A percentile compares a stretch with the other conserved stretches of the same genome.
Conservation (phyloP, 768 basidiomycete genomes). For the Cyathus striatus region DNA sequence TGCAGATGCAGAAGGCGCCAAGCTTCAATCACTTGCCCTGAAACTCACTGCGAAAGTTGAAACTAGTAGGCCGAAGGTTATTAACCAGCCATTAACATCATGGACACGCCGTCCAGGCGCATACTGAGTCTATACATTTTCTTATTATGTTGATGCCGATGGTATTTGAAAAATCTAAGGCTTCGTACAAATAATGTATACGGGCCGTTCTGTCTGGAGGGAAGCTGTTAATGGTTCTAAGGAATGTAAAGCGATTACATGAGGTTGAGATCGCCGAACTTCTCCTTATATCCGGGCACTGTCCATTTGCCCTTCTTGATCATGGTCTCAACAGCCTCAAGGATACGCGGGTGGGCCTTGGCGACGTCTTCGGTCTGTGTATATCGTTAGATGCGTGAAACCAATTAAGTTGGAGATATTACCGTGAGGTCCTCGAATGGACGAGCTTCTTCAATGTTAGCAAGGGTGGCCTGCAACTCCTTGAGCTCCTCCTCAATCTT, state of each 20-base stretch:
- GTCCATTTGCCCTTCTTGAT: conserved; percentile 98
- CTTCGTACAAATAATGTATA: neutral
- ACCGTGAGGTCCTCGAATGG: conserved; percentile 97
- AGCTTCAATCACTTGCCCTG: conserved; percentile 31
- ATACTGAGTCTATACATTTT: conserved; percentile 10
- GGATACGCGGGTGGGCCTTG: conserved; percentile 88
- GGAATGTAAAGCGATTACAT: conserved; percentile 47
- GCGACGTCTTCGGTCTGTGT: conserved; percentile 82
- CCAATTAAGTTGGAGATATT: conserved; percentile 22
- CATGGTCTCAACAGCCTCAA: conserved; percentile 90
- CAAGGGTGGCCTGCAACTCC: conserved; percentile 87
- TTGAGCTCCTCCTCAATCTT: conserved; percentile 91
- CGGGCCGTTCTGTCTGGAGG: neutral
- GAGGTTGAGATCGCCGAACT: conserved; percentile 91
- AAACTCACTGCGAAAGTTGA: conserved; percentile 31
- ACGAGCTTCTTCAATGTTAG: conserved; percentile 95
- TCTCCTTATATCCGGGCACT: conserved; percentile 96
- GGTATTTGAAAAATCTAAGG: neutral
- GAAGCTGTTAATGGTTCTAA: neutral
- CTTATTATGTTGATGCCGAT: neutral
- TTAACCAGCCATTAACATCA: conserved; percentile 25
- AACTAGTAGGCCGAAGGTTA: conserved; percentile 26
- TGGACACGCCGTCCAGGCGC: conserved; percentile 27
- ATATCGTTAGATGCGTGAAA: neutral
- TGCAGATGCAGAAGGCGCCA: conserved; percentile 31